phyloP scores from a whole-genome alignment of 2,329 filamentous ascomycete species.

The Epichloe baconii region DNA sequence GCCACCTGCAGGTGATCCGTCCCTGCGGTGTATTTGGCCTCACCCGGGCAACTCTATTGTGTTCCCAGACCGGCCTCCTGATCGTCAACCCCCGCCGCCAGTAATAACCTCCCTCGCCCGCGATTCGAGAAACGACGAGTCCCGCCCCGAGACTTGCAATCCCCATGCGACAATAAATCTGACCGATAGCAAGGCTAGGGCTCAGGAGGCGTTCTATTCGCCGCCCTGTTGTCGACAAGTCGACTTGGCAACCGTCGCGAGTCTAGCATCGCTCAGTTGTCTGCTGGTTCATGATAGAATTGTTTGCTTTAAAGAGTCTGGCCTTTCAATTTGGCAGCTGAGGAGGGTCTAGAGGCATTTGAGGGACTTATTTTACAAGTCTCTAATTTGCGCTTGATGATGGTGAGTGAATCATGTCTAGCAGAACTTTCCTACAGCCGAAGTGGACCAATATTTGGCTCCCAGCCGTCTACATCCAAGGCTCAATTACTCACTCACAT shows the following conservation, averaged over 20 bases:
- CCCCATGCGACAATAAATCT: constrained; percentile 21
- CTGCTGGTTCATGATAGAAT: constrained; percentile 17
- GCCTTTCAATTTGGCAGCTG: constrained; percentile 13
- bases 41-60: background rate
- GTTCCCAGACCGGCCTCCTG: background rate
- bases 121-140: background rate
- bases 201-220: constrained; percentile 21
- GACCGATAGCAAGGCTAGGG: constrained; percentile 11
- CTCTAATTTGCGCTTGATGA: constrained; percentile 30
- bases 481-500: background rate
- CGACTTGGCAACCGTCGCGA: constrained; percentile 10
- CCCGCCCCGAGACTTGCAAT: background rate
- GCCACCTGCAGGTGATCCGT: background rate
- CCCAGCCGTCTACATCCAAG: background rate
- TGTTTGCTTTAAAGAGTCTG: constrained; percentile 1
- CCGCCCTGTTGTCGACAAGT: constrained; percentile 12
- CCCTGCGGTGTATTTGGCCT: background rate
- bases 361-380: constrained; percentile 22
- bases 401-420: constrained; percentile 26
- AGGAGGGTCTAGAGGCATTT: constrained; percentile 19
- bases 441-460: background rate
- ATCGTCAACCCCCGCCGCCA: constrained; percentile 1
- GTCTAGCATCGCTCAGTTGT: constrained; percentile 14
- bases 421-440: background rate
- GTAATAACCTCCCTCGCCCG: background rate